phyloP scores from a whole-genome alignment of 805 yeast species.

The Metschnikowia lachancei region DNA sequence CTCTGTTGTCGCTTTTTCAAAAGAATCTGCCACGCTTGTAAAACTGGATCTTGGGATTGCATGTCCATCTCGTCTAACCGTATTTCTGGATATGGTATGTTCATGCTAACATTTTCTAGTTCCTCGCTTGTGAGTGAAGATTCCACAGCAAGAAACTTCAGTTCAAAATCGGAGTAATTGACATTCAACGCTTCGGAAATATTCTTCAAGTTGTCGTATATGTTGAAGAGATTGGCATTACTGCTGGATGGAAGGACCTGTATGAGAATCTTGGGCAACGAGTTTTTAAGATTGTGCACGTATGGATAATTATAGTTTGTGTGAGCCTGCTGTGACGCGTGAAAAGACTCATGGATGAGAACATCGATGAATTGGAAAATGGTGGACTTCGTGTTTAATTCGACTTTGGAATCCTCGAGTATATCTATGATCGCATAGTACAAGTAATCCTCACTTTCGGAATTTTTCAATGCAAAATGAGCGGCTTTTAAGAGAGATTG shows the following conservation, averaged over 20 bases:
- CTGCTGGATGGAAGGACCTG: constrained; percentile 37
- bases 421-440: constrained; percentile 65
- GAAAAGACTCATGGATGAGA: constrained; percentile 42
- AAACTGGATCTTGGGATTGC: constrained; percentile 28
- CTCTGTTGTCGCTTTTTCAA: constrained; percentile 48
- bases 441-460: constrained; percentile 64
- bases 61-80: constrained; percentile 21
- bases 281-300: constrained; percentile 30
- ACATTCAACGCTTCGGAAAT: constrained; percentile 37
- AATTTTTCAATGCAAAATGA: constrained; percentile 53
- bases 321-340: constrained; percentile 34
- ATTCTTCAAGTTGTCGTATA: constrained; percentile 34
- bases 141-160: constrained; percentile 27
- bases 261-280: constrained; percentile 35
- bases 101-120: constrained; percentile 25
- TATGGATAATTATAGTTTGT: constrained; percentile 39
- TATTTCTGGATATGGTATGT: constrained; percentile 37
- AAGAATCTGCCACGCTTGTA: constrained; percentile 47
- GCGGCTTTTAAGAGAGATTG: constrained; percentile 51
- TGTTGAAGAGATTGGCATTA: constrained; percentile 37
- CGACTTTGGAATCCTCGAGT: constrained; percentile 44
- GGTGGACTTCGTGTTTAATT: constrained; percentile 62
- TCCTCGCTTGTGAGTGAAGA: constrained; percentile 39
- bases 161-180: constrained; percentile 26
- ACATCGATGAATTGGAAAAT: constrained; percentile 69